These are phyloP conservation scores for Adansonia gregorii DNA, from an alignment of 441 rosid species.

Conservation along the genomic window DNA sequence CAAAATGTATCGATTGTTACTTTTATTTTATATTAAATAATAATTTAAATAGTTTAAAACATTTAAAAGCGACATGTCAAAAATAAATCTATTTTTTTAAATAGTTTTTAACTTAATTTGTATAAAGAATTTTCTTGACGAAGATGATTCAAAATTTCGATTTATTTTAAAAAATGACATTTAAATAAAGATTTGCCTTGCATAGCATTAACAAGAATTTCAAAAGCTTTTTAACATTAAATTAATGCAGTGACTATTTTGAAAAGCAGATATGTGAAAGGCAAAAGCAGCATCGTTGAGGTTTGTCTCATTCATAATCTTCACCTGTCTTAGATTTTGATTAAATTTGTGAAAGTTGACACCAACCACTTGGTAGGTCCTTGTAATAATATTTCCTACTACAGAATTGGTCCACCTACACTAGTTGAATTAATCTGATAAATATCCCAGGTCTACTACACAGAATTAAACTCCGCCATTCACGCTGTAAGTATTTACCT, in stretches of 20 bases:
- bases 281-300: constrained; percentile 25
- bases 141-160: not conserved
- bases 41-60: too few species aligned
- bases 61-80: too few species aligned
- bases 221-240: not conserved
- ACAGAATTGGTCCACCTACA: not conserved
- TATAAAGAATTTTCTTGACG: too few species aligned
- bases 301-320: constrained; percentile 36
- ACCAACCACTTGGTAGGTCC: constrained; percentile 24
- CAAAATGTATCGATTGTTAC: too few species aligned
- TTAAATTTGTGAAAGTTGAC: constrained; percentile 19
- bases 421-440: not conserved
- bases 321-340: not conserved
- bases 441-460: not conserved
- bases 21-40: too few species aligned
- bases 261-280: constrained; percentile 15
- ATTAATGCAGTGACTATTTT: not conserved
- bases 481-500: constrained; percentile 18
- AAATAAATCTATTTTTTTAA: too few species aligned
- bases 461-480: constrained; percentile 19
- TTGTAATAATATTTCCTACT: not conserved
- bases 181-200: not conserved
- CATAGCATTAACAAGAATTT: not conserved
- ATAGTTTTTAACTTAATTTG: too few species aligned
- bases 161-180: not conserved